phyloP scores from a whole-genome alignment of 169 alveolate species.

The Plasmodium relictum region DNA sequence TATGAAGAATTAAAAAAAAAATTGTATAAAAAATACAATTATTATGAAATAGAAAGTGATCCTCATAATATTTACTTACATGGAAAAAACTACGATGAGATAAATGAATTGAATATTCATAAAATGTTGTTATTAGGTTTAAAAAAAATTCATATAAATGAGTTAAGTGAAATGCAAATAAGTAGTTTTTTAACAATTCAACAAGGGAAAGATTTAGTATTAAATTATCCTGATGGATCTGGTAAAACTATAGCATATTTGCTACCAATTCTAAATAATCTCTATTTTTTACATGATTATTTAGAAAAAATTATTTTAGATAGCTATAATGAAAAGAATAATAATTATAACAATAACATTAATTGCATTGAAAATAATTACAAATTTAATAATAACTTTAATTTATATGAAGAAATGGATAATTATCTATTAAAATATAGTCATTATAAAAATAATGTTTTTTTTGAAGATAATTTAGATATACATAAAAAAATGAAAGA shows the following conservation, averaged over 20 bases:
- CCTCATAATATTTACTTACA: slow-evolving; percentile 20
- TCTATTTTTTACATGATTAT: slow-evolving; percentile 84
- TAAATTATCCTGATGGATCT: slow-evolving; percentile 80
- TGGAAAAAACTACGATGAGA: slow-evolving; percentile 15
- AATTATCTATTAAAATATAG: slow-evolving; percentile 64
- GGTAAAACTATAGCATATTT: slow-evolving; percentile 87
- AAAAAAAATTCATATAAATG: slow-evolving; percentile 63
- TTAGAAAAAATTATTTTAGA: slow-evolving; percentile 79
- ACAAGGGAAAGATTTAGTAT: slow-evolving; percentile 84
- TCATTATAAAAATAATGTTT: slow-evolving; percentile 48
- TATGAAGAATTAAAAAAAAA: slow-evolving; percentile 53
- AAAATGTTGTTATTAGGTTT: slow-evolving; percentile 66
- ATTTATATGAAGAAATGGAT: slow-evolving; percentile 76
- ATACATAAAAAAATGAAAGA: slow-evolving; percentile 30
- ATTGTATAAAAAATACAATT: slow-evolving; percentile 54
- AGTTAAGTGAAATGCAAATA: slow-evolving; percentile 79
- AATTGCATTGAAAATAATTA: slow-evolving; percentile 46
- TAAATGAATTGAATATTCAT: slow-evolving; percentile 70
- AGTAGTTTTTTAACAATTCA: slow-evolving; percentile 81
- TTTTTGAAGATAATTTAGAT: slow-evolving; percentile 32
- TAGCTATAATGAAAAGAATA: slow-evolving; percentile 1
- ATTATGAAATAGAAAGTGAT: slow-evolving; percentile 56
- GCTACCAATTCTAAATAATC: slow-evolving; percentile 83
- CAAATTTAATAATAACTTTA: slow-evolving; percentile 70
- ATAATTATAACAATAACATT: not conserved